Base-by-base conservation (phyloP, 2,329 filamentous ascomycete genomes). In the Plenodomus tracheiphilus region DNA sequence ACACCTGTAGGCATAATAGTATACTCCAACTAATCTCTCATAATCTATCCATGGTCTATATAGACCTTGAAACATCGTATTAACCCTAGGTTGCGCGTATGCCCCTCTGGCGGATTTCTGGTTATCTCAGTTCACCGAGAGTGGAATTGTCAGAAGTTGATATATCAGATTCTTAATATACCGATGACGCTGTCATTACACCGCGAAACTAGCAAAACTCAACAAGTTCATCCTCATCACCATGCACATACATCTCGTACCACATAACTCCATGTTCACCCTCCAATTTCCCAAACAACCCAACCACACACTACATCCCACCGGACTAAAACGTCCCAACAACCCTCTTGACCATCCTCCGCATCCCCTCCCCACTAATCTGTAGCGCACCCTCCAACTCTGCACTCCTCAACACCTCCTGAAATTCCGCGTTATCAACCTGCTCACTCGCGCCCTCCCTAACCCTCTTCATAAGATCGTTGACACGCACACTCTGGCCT, bases 321-420 rank as follows among this genome's bases (percentile, higher is more conserved):
- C 8, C 22, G n/a, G 6, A 39, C 42, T 59, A 69, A 43, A 66
- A 69, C 15, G 46, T 54, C 1, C 66, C 66, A 21, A 70, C 59
- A 42, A 96, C 83, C 62, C 91, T 84, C 65, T 93, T 84, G 42
- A 99, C 86, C 56, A 77, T 89, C 75, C 86, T 89, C 74, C 93
- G 85, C 16, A 87, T 82, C 3, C 94, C 94, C 62, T 97, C 93
- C 0, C 94, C 94, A 28, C 81, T 80, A 16, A 97, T 79, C 74
- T 88, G 88, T 48, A 97, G 80, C 25, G 83, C 77, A 0, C 92
- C 94, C 75, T 97, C 94, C 56, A 87, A 84, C 78, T 99, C 93
- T 50, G 97, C 76, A 10, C 81, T 78, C 56, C 88, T 80, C 70
- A 97, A 82, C 11, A 86, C 88, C 72, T 97, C 92, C 11, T 84